Conservation (phyloP, 2,329 filamentous ascomycete genomes). For the Phyllosticta citrichinensis region DNA sequence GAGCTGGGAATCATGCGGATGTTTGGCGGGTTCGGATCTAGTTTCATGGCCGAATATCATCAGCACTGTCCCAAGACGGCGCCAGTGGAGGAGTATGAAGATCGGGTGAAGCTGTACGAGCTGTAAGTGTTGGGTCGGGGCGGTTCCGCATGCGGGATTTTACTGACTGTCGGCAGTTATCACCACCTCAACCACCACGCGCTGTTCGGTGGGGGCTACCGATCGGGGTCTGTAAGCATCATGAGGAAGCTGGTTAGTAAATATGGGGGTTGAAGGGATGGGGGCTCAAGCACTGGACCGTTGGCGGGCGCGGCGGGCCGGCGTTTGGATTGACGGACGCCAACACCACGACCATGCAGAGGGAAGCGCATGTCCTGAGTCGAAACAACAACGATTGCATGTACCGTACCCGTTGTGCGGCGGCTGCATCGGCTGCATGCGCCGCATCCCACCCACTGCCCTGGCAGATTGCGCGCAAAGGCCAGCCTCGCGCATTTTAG, state of each 20-base stretch:
- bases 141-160: neutral
- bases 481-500: neutral
- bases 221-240: constrained; percentile 63
- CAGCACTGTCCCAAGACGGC: constrained; percentile 66
- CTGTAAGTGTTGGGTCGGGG: constrained; percentile 44
- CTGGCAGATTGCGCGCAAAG: neutral
- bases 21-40: constrained; percentile 76
- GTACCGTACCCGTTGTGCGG: neutral
- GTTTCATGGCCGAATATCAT: constrained; percentile 72
- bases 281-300: no score
- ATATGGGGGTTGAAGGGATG: constrained; percentile 37
- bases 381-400: neutral
- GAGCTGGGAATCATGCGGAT: constrained; percentile 92
- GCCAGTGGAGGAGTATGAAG: constrained; percentile 73
- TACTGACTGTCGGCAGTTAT: constrained; percentile 44
- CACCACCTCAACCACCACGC: constrained; percentile 86
- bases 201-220: constrained; percentile 74
- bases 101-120: constrained; percentile 72
- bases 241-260: constrained; percentile 66
- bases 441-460: neutral
- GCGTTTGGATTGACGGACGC: no score
- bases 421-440: neutral
- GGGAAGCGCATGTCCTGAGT: no score
- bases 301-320: no score
- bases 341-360: no score